A percentile compares a stretch with the other conserved stretches of the same genome.
Evolutionary conservation across 805 yeast genomes (phyloP).

Genomic region (Zygoascus biomembranicola): DNA sequence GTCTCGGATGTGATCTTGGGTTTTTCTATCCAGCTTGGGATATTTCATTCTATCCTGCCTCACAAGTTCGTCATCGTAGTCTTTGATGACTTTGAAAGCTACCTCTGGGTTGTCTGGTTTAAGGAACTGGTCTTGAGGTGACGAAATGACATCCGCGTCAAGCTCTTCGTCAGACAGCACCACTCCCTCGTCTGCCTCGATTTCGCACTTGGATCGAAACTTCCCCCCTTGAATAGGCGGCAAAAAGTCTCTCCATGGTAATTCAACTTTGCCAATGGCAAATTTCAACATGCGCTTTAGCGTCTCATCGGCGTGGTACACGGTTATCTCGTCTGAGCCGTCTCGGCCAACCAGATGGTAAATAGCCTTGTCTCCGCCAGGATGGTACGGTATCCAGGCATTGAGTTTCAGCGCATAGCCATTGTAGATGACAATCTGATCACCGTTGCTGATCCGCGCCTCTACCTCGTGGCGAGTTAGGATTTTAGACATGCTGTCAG

Average conservation of each 20-base stretch:
- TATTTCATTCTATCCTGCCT: conserved; percentile 46
- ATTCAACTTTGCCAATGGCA: conserved; percentile 57
- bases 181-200: conserved; percentile 16
- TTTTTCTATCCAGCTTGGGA: conserved; percentile 60
- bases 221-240: conserved; percentile 87
- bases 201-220: conserved; percentile 31
- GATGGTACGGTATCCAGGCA: conserved; percentile 65
- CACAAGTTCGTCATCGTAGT: conserved; percentile 50
- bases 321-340: conserved; percentile 85
- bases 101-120: conserved; percentile 18
- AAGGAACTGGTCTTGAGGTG: conserved; percentile 1
- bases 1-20: conserved; percentile 49
- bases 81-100: conserved; percentile 44
- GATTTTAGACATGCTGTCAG: conserved; percentile 6
- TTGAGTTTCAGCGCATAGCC: conserved; percentile 56
- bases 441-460: conserved; percentile 56
- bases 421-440: conserved; percentile 60
- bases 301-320: conserved; percentile 65
- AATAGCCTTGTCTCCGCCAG: conserved; percentile 85
- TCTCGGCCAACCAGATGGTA: conserved; percentile 81
- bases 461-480: conserved; percentile 43
- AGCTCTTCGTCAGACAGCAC: conserved; percentile 10
- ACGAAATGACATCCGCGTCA: background rate
- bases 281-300: conserved; percentile 43
- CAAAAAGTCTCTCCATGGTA: conserved; percentile 61